A percentile compares a stretch with the other conserved stretches of the same genome.
Evolutionary conservation across 2,329 filamentous ascomycete species (phyloP).

Genomic region (Colletotrichum sp.): DNA sequence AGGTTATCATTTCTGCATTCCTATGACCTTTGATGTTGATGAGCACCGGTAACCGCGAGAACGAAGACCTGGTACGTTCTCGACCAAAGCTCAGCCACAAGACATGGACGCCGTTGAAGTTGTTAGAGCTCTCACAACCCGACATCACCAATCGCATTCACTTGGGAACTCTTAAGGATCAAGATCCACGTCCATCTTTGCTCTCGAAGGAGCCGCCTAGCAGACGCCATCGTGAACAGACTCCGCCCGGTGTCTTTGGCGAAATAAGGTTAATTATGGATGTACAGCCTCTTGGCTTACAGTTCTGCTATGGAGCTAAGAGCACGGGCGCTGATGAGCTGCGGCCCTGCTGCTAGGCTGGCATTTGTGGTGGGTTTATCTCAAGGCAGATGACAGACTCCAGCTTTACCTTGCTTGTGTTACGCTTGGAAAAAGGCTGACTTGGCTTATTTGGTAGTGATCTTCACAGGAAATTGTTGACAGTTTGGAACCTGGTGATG

Average conservation of each 20-base stretch:
- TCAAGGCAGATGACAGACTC: neutral
- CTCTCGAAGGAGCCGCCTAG: neutral
- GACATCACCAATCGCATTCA: slow-evolving; percentile 1
- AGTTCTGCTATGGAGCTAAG: neutral
- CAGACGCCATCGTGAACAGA: neutral
- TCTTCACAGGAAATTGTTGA: neutral
- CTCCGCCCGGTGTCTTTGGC: neutral
- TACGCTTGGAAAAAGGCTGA: neutral
- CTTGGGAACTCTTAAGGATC: neutral
- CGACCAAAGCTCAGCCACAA: neutral
- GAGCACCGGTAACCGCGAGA: neutral
- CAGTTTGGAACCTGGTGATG: neutral
- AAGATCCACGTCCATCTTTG: neutral
- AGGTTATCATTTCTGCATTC: neutral
- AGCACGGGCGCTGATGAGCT: neutral
- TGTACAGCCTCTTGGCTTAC: neutral
- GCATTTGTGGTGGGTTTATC: neutral
- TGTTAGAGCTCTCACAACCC: neutral
- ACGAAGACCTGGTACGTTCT: neutral
- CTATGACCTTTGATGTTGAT: neutral
- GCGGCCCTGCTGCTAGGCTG: neutral
- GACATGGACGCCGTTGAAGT: neutral
- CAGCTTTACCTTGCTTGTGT: neutral
- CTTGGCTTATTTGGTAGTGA: neutral
- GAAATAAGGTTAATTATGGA: neutral